These are phyloP conservation scores for Fragaria iinumae DNA, from an alignment of 306 rosid species.

Conservation along the genomic window DNA sequence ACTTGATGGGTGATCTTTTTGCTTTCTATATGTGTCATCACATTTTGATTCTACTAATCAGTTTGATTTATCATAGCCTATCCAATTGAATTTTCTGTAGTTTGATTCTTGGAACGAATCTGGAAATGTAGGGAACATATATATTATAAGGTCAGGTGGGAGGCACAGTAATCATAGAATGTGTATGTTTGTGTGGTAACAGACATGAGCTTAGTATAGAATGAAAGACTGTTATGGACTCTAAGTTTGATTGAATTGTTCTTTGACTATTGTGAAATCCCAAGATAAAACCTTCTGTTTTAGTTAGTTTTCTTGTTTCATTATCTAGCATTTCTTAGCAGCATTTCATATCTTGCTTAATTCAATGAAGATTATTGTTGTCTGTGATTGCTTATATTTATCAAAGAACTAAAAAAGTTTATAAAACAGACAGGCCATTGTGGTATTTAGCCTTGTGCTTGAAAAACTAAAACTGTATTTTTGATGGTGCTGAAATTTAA, in stretches of 20 bases:
- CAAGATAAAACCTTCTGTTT: neutral
- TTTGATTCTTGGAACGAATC: constrained; percentile 5
- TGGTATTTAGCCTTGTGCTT: neutral
- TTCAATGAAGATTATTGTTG: neutral
- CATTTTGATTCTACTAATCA: neutral
- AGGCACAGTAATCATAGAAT: neutral
- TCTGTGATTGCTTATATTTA: neutral
- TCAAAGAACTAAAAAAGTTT: neutral
- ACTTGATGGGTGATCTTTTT: neutral
- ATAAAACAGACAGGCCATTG: neutral
- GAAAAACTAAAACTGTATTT: neutral
- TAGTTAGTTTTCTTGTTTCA: neutral
- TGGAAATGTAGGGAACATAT: neutral
- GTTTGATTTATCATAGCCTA: neutral
- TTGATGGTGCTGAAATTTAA: neutral
- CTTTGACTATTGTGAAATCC: neutral
- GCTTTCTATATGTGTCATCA: neutral
- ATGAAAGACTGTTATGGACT: neutral
- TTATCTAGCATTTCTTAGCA: neutral
- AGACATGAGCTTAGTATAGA: neutral
- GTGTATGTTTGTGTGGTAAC: neutral
- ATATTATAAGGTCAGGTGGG: neutral
- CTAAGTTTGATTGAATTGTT: neutral
- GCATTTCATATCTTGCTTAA: neutral
- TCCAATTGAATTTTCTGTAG: neutral